These are phyloP conservation scores for Pythium phragmitis DNA, from an alignment of 352 stramenopile genomes.

Conservation along the genomic window DNA sequence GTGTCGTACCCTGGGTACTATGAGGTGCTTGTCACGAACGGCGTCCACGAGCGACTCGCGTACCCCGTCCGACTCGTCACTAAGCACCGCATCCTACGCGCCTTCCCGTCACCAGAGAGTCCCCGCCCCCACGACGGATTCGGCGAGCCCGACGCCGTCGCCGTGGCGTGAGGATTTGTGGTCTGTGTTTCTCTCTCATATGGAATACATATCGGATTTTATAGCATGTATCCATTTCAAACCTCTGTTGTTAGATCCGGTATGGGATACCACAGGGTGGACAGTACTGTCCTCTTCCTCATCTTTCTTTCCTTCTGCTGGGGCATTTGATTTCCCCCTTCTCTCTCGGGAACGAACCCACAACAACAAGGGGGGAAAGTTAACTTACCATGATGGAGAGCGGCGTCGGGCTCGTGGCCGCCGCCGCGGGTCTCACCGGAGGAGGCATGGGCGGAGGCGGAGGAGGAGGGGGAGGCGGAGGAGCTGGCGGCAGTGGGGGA, in stretches of 20 bases:
- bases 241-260: not conserved
- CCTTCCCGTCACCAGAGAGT: slow-evolving; percentile 26
- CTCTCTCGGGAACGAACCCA: slow-evolving; percentile 4
- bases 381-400: slow-evolving; percentile 12
- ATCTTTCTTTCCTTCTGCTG: not conserved
- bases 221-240: slow-evolving; percentile 3
- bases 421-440: not conserved
- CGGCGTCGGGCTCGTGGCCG: slow-evolving; percentile 5
- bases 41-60: slow-evolving; percentile 60
- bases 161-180: not conserved
- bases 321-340: not conserved
- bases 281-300: slow-evolving; percentile 4
- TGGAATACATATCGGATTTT: slow-evolving; percentile 1
- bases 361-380: slow-evolving; percentile 1
- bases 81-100: slow-evolving; percentile 40
- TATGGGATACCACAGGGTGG: not conserved
- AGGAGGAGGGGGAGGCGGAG: slow-evolving; percentile 7
- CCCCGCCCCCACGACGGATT: not conserved
- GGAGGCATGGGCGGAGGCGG: not conserved
- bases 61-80: slow-evolving; percentile 59
- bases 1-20: slow-evolving; percentile 67
- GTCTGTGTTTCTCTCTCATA: not conserved
- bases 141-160: not conserved
- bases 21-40: slow-evolving; percentile 73
- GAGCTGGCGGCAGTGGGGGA: slow-evolving; percentile 19